Conservation (phyloP, 2,329 filamentous ascomycete genomes). For the Penicillium hesseltinei region DNA sequence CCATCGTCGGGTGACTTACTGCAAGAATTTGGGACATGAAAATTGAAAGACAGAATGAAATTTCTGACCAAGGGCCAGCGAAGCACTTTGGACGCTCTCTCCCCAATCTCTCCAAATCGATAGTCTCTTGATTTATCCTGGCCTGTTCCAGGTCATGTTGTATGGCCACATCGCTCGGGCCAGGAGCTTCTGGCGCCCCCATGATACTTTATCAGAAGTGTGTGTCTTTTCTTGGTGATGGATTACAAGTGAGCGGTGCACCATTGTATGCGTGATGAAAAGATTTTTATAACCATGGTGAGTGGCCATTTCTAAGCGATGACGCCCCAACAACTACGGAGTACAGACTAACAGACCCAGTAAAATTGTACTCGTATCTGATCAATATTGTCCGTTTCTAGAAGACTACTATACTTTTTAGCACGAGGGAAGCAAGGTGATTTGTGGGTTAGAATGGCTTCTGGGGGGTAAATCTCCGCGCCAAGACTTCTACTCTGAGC, state of each 20-base stretch:
- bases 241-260: not conserved
- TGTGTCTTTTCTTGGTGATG: not conserved
- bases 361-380: not conserved
- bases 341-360: not conserved
- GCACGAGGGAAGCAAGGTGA: not conserved
- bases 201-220: not conserved
- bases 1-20: slow-evolving; percentile 35
- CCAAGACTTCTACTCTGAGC: slow-evolving; percentile 10
- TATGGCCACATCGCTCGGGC: not conserved
- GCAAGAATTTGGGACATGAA: slow-evolving; percentile 63
- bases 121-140: slow-evolving; percentile 5
- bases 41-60: slow-evolving; percentile 62
- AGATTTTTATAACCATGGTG: not conserved
- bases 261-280: not conserved
- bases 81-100: slow-evolving; percentile 61
- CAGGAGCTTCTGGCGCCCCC: not conserved
- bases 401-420: not conserved
- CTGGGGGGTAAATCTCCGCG: not conserved
- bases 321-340: not conserved
- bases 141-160: slow-evolving; percentile 1
- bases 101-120: slow-evolving; percentile 58
- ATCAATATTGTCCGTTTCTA: slow-evolving; percentile 2
- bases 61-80: slow-evolving; percentile 53
- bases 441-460: not conserved
- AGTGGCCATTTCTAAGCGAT: slow-evolving; percentile 10